Percentiles rank a stretch among this genome's conserved stretches.
These are phyloP conservation scores for Calendula officinalis DNA, from an alignment of 129 eudicot species.

Conservation along the genomic window DNA sequence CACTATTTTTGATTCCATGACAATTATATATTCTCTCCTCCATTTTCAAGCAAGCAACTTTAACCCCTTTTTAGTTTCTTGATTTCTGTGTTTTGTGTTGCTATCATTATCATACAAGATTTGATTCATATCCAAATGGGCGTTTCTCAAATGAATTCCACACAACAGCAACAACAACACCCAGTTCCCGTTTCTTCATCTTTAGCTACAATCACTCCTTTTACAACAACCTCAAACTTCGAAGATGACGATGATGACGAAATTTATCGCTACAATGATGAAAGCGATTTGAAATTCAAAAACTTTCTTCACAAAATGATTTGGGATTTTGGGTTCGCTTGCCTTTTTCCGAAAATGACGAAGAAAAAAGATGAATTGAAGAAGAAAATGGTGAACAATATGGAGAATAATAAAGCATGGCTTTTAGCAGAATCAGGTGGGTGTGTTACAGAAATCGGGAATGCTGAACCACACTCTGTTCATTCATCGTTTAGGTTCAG, in stretches of 20 bases:
- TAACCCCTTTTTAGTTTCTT: slow-evolving; percentile 39
- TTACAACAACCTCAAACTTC: background rate
- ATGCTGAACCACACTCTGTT: slow-evolving; percentile 81
- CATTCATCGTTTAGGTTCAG: slow-evolving; percentile 96
- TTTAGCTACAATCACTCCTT: slow-evolving; percentile 13
- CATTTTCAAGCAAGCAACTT: slow-evolving; percentile 57
- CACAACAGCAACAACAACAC: slow-evolving; percentile 21
- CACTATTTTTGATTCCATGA: slow-evolving; percentile 32
- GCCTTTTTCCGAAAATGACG: slow-evolving; percentile 45
- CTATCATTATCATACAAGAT: slow-evolving; percentile 28
- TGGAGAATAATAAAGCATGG: slow-evolving; percentile 93
- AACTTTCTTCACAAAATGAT: slow-evolving; percentile 60
- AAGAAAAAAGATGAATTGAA: slow-evolving; percentile 26
- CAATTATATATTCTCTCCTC: slow-evolving; percentile 49
- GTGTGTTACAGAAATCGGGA: slow-evolving; percentile 50
- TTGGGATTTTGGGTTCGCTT: slow-evolving; percentile 80
- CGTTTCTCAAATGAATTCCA: slow-evolving; percentile 41
- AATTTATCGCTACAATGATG: slow-evolving; percentile 37
- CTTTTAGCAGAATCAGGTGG: slow-evolving; percentile 91
- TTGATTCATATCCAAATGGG: slow-evolving; percentile 44
- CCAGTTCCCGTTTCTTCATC: slow-evolving; percentile 32
- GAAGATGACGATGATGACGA: slow-evolving; percentile 35
- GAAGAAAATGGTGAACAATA: slow-evolving; percentile 34
- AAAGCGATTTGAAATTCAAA: slow-evolving; percentile 54
- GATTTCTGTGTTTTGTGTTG: slow-evolving; percentile 45